Evolutionary conservation across 768 basidiomycete species (phyloP).

Genomic region (Coprinopsis strossmayeri): DNA sequence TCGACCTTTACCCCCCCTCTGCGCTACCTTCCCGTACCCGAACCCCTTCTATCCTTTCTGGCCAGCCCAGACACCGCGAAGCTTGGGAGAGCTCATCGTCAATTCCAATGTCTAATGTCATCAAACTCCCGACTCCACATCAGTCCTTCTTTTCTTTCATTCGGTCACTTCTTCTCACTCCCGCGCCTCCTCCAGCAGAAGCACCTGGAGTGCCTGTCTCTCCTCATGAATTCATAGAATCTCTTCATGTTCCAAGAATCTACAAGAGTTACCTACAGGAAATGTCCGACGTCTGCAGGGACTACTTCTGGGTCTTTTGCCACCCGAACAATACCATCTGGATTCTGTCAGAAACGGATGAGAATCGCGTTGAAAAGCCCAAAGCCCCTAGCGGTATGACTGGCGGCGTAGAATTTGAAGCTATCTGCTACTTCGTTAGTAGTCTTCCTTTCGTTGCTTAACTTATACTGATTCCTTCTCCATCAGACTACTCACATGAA

Average conservation of each 20-base stretch:
- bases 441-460: not conserved
- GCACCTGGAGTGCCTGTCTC: constrained; percentile 27
- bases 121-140: constrained; percentile 70
- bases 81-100: constrained; percentile 50
- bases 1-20: constrained; percentile 79
- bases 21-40: constrained; percentile 48
- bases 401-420: constrained; percentile 97
- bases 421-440: constrained; percentile 90
- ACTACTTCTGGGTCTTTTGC: constrained; percentile 97
- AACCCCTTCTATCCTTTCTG: constrained; percentile 17
- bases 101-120: constrained; percentile 35
- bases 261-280: constrained; percentile 33
- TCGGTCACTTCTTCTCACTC: constrained; percentile 62
- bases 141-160: constrained; percentile 68
- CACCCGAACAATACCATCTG: constrained; percentile 92
- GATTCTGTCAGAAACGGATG: constrained; percentile 79
- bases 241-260: constrained; percentile 27
- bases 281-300: constrained; percentile 82
- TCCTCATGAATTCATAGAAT: constrained; percentile 74
- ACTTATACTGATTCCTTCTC: not conserved
- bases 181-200: constrained; percentile 30
- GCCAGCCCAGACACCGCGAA: constrained; percentile 34
- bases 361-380: constrained; percentile 80
- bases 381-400: constrained; percentile 97
- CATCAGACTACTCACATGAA: constrained; percentile 80